Evolutionary conservation across 78 protist species (phyloP).

Genomic region (Dictyostelium firmibasis): DNA sequence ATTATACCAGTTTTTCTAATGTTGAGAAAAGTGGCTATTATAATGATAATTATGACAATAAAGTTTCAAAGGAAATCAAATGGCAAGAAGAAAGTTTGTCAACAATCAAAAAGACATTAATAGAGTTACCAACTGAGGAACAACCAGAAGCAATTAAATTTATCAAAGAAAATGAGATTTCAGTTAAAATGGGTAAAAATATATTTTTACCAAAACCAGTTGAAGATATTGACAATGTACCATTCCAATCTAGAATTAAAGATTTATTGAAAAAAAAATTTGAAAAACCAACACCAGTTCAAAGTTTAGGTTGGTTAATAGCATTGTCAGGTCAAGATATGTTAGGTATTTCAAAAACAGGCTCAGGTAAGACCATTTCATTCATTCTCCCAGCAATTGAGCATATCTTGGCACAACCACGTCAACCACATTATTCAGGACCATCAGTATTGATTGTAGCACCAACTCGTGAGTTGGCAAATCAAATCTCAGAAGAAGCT

Average conservation of each 20-base stretch:
- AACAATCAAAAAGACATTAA: not conserved
- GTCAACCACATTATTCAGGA: slow-evolving; percentile 1
- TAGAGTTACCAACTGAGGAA: not conserved
- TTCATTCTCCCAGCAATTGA: slow-evolving; percentile 93
- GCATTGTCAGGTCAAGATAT: slow-evolving; percentile 89
- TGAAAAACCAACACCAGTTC: slow-evolving; percentile 58
- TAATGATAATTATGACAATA: not conserved
- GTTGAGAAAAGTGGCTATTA: not conserved
- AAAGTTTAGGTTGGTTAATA: slow-evolving; percentile 83
- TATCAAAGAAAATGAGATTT: not conserved
- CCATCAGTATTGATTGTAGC: slow-evolving; percentile 87
- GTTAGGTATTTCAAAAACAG: slow-evolving; percentile 96
- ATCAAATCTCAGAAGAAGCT: slow-evolving; percentile 90
- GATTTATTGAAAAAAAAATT: not conserved
- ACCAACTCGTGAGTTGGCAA: slow-evolving; percentile 97
- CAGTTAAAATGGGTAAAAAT: not conserved
- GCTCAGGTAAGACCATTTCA: slow-evolving; percentile 97
- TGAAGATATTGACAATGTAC: not conserved
- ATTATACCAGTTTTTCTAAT: too few relatives aligned
- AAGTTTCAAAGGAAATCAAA: not conserved
- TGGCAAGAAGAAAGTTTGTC: too few relatives aligned
- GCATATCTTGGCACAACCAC: slow-evolving; percentile 92
- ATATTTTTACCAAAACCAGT: slow-evolving; percentile 4
- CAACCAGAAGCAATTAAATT: not conserved
- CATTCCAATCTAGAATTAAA: not conserved